Base-by-base conservation (phyloP, 2,329 filamentous ascomycete species). In the Juglanconis juglandina region DNA sequence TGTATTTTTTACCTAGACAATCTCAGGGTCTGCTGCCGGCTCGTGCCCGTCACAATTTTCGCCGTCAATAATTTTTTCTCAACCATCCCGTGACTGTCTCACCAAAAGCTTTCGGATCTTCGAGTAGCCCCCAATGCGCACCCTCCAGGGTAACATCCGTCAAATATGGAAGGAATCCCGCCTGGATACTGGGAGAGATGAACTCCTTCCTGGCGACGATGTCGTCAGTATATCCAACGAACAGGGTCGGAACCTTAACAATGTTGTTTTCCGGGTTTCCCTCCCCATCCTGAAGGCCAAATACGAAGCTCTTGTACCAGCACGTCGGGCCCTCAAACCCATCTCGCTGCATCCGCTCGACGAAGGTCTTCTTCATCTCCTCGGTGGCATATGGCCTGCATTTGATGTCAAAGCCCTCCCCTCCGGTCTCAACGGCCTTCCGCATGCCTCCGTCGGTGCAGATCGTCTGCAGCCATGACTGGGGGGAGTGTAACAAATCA, bases 401-500 rank as follows among this genome's bases (percentile, higher is more conserved):
- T 4, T 65, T 59, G 41, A 69, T 65, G 9, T 64, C 60, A 13
- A 56, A 64, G 4, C 64, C 64, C n/a, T 67, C 64, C 35, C 58
- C 66, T 8, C 68, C 50, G 34, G 47, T 59, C 54, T 63, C 58
- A 6, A 69, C 33, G n/a, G 65, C 70, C 10, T 56, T 62, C 8
- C 73, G 69, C 65, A 77, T 69, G 4, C 69, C 75, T 42, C 71
- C 74, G 1, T 68, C 68, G 0, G 56, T 63, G 57, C 75, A 77
- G 64, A 76, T 76, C 39, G 76, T 68, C 10, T 72, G 62, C 14
- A 75, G 68, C 66, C 71, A 73, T 48, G 63, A 59, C 1, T 65
- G 68, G 0, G 70, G 67, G 8, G 71, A 70, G 60, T 78, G 75
- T 42, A 72, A 61, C 3, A 64, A 69, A 34, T 67, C 58, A 62